Conservation (phyloP, 1,284 basidiomycete species). For the Cutaneotrichosporon sp. region DNA sequence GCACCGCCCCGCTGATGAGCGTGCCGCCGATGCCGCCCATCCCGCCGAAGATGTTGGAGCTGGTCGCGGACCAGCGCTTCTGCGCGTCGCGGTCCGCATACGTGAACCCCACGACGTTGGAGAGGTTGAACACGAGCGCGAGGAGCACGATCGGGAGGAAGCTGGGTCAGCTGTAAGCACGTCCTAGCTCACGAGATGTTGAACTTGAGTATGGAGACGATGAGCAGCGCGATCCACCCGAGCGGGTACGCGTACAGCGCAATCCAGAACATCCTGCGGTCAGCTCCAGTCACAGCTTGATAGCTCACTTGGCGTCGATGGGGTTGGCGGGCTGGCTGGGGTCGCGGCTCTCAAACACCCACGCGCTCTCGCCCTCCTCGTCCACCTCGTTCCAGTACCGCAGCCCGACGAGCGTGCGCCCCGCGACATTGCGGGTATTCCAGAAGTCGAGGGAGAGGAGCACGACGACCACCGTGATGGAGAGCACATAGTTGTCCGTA, state of each 20-base stretch:
- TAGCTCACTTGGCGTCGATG: slow-evolving; percentile 71
- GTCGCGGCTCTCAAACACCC: slow-evolving; percentile 96
- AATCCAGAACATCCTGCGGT: slow-evolving; percentile 56
- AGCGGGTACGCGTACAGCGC: slow-evolving; percentile 87
- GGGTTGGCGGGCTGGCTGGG: slow-evolving; percentile 86
- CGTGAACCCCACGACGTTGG: slow-evolving; percentile 74
- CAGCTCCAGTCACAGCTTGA: not conserved
- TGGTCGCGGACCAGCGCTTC: slow-evolving; percentile 70
- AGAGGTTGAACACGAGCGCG: slow-evolving; percentile 86
- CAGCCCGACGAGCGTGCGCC: slow-evolving; percentile 83
- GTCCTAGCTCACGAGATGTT: slow-evolving; percentile 79
- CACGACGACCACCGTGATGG: slow-evolving; percentile 88
- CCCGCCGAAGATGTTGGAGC: slow-evolving; percentile 60
- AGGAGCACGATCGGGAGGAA: slow-evolving; percentile 85
- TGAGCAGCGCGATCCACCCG: slow-evolving; percentile 79
- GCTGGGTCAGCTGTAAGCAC: slow-evolving; percentile 53
- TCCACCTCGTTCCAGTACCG: slow-evolving; percentile 98
- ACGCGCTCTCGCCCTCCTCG: slow-evolving; percentile 90
- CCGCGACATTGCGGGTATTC: slow-evolving; percentile 94
- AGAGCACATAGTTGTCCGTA: slow-evolving; percentile 84
- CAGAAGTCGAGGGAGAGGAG: slow-evolving; percentile 93
- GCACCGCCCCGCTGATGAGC: slow-evolving; percentile 73
- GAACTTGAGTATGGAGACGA: slow-evolving; percentile 85
- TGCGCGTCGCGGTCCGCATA: slow-evolving; percentile 85
- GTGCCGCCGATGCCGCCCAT: slow-evolving; percentile 70